phyloP scores from a whole-genome alignment of 2,329 filamentous ascomycete species.

The Fusarium virguliforme region DNA sequence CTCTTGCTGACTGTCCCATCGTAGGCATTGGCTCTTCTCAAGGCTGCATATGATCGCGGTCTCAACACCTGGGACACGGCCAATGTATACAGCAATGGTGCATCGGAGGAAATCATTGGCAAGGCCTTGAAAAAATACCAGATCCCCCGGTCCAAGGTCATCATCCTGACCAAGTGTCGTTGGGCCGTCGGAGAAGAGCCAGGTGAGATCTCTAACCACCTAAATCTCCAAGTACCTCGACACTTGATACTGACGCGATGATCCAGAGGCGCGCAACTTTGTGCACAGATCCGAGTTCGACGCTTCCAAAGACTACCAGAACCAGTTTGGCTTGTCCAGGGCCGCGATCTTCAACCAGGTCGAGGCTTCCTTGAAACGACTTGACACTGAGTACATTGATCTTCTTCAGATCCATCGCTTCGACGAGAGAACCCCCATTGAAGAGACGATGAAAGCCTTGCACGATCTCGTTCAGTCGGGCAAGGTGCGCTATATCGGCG shows the following conservation, averaged over 20 bases:
- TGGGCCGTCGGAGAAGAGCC: constrained; percentile 42
- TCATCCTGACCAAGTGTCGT: constrained; percentile 39
- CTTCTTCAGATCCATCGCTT: constrained; percentile 69
- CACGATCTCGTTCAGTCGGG: constrained; percentile 71
- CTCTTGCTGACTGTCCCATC: neutral
- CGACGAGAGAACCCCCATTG: constrained; percentile 61
- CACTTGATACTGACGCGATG: neutral
- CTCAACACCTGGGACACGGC: constrained; percentile 43
- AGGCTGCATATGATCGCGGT: constrained; percentile 41
- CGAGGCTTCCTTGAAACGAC: constrained; percentile 41
- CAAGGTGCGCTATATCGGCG: constrained; percentile 70
- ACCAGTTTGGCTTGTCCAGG: constrained; percentile 43
- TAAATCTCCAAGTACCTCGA: rapidly evolving
- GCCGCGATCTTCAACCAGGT: constrained; percentile 44
- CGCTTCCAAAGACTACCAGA: constrained; percentile 43
- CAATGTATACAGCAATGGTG: constrained; percentile 39
- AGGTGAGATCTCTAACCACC: rapidly evolving
- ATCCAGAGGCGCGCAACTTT: constrained; percentile 27
- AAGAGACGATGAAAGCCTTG: constrained; percentile 72
- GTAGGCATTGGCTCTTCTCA: constrained; percentile 32
- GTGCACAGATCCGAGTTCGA: constrained; percentile 29
- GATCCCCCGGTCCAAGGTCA: constrained; percentile 38
- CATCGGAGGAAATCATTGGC: constrained; percentile 32
- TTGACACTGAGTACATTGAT: constrained; percentile 64
- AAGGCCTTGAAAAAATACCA: constrained; percentile 38